These are phyloP conservation scores for Daldinia grandis DNA, from an alignment of 495 filamentous ascomycete species.

Conservation along the genomic window DNA sequence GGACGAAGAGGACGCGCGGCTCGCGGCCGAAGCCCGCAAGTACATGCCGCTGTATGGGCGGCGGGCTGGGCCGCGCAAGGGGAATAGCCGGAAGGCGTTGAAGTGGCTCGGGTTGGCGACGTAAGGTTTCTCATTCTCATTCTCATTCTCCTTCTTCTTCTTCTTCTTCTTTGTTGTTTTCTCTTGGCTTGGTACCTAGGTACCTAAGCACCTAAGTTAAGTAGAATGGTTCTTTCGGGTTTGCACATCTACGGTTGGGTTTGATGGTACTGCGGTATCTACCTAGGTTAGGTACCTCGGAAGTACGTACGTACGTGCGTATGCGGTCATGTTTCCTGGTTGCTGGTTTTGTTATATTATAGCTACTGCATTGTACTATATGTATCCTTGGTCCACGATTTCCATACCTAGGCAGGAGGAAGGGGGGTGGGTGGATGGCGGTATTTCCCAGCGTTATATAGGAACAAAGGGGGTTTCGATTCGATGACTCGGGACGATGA, in stretches of 20 bases:
- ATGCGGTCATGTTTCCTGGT: not conserved
- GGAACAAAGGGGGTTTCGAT: not conserved
- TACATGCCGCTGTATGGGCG: conserved; percentile 48
- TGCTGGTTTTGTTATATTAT: not conserved
- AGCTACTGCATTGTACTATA: not conserved
- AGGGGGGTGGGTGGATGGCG: not conserved
- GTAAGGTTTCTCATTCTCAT: too few species aligned
- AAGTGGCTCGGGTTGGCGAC: conserved; percentile 49
- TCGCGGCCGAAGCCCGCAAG: conserved; percentile 46
- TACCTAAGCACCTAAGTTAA: too few species aligned
- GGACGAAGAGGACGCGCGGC: conserved; percentile 16
- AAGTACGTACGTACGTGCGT: too few species aligned
- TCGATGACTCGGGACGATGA: not conserved
- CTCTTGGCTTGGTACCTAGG: not conserved
- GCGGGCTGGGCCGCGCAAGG: conserved; percentile 31
- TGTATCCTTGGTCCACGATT: not conserved
- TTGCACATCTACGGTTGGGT: too few species aligned
- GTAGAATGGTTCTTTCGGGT: too few species aligned
- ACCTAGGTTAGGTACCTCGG: too few species aligned
- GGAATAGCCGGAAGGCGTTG: conserved; percentile 47
- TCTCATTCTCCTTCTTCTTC: too few species aligned
- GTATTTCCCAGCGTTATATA: not conserved
- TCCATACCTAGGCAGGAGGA: not conserved
- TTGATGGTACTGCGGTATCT: too few species aligned
- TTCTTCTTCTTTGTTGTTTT: not conserved